These are phyloP conservation scores for Sclerotinia sclerotiorum DNA, from an alignment of 2,329 filamentous ascomycete species.

Conservation along the genomic window DNA sequence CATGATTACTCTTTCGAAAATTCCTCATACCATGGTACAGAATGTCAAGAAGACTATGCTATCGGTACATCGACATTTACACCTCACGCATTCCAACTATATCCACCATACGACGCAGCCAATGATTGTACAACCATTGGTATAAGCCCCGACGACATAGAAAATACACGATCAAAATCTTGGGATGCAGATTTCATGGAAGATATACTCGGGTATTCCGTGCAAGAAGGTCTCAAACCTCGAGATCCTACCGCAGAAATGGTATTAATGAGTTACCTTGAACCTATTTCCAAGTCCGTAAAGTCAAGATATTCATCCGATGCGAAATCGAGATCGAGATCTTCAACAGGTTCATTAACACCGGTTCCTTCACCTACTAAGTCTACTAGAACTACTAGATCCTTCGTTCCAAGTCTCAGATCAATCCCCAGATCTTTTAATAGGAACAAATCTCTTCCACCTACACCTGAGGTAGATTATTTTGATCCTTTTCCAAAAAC, in stretches of 20 bases:
- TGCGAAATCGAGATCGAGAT: neutral
- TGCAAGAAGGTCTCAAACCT: neutral
- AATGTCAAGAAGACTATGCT: constrained; percentile 13
- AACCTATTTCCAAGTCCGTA: neutral
- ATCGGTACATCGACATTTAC: constrained; percentile 5
- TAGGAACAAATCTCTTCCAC: neutral
- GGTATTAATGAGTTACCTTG: neutral
- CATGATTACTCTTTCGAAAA: neutral
- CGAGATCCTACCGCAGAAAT: constrained; percentile 8
- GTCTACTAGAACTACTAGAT: neutral
- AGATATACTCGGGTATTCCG: neutral
- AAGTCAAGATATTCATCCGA: neutral
- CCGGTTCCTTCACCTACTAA: neutral
- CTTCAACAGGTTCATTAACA: neutral
- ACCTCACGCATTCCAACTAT: constrained; percentile 5
- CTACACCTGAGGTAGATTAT: neutral
- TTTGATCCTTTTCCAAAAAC: neutral
- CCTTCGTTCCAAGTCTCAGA: neutral
- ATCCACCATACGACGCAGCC: neutral
- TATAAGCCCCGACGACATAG: neutral
- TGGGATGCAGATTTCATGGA: constrained; percentile 9
- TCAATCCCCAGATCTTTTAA: neutral
- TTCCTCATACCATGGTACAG: constrained; percentile 10
- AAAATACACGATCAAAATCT: neutral
- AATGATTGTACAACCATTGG: neutral